phyloP scores from a whole-genome alignment of 1,284 basidiomycete species.

The Flammula alnicola region DNA sequence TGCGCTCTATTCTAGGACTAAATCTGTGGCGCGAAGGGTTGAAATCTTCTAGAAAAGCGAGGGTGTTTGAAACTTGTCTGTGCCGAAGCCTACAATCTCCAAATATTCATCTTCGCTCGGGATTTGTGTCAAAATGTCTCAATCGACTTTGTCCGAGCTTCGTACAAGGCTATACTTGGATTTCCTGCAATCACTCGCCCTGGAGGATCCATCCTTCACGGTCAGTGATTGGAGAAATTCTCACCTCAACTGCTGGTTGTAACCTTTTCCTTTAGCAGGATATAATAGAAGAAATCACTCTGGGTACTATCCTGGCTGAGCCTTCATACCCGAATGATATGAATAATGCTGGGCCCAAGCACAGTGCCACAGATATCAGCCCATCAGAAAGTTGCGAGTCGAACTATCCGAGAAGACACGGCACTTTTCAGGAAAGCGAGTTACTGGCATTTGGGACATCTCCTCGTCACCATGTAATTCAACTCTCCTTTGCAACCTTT shows the following conservation, averaged over 20 bases:
- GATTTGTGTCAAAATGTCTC: neutral
- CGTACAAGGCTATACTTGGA: slow-evolving; percentile 13
- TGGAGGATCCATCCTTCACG: slow-evolving; percentile 16
- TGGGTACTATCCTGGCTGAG: slow-evolving; percentile 7
- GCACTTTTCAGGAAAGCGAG: slow-evolving; percentile 8
- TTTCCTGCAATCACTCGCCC: slow-evolving; percentile 14
- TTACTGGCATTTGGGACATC: slow-evolving; percentile 16
- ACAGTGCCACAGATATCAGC: neutral
- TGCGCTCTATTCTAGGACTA: too few relatives aligned
- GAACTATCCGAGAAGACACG: neutral
- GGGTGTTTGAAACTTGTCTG: too few relatives aligned
- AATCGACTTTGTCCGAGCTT: neutral
- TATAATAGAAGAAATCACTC: slow-evolving; percentile 12
- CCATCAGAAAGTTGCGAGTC: too few relatives aligned
- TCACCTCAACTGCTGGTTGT: neutral
- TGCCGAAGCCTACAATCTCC: neutral
- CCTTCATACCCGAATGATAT: neutral
- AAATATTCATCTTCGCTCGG: neutral
- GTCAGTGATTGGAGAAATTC: slow-evolving; percentile 7
- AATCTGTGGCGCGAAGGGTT: too few relatives aligned
- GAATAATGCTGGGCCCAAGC: neutral
- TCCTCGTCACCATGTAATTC: slow-evolving; percentile 19
- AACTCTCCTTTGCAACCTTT: neutral
- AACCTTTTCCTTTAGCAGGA: slow-evolving; percentile 4
- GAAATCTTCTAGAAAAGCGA: too few relatives aligned